These are phyloP conservation scores for Geotrichum europaeum DNA, from an alignment of 1,139 yeast species.

Conservation along the genomic window DNA sequence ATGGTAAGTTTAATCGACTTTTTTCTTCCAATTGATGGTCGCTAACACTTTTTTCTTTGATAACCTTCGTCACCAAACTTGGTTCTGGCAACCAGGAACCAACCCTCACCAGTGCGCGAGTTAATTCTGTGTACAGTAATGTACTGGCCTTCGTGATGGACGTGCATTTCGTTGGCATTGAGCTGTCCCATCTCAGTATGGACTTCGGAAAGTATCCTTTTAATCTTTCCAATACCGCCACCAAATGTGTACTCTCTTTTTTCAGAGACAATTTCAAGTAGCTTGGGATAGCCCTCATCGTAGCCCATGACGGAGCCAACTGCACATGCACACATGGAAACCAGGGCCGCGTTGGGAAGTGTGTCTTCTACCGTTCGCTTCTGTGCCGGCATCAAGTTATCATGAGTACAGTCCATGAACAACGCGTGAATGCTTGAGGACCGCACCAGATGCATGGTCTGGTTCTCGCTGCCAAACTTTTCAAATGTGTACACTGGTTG, in stretches of 20 bases:
- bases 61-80: slow-evolving; percentile 48
- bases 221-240: slow-evolving; percentile 70
- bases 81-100: slow-evolving; percentile 81
- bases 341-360: slow-evolving; percentile 88
- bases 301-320: slow-evolving; percentile 93
- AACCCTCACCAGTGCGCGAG: slow-evolving; percentile 80
- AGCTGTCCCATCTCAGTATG: slow-evolving; percentile 62
- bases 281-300: slow-evolving; percentile 82
- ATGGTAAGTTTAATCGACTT: too few species aligned
- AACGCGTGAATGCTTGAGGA: slow-evolving; percentile 81
- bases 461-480: slow-evolving; percentile 14
- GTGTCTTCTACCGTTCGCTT: slow-evolving; percentile 93
- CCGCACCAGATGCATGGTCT: slow-evolving; percentile 43
- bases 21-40: too few species aligned
- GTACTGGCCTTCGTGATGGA: slow-evolving; percentile 89
- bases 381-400: slow-evolving; percentile 82
- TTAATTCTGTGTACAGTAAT: slow-evolving; percentile 86
- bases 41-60: slow-evolving; percentile 26
- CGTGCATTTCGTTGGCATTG: slow-evolving; percentile 84
- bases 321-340: slow-evolving; percentile 88
- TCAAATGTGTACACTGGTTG: slow-evolving; percentile 27
- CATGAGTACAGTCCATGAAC: slow-evolving; percentile 97
- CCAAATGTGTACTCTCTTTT: slow-evolving; percentile 55
- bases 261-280: slow-evolving; percentile 80
- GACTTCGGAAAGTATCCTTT: slow-evolving; percentile 50